Base-by-base conservation (phyloP, 2,329 filamentous ascomycete species). In the Phialemonium atrogriseum region DNA sequence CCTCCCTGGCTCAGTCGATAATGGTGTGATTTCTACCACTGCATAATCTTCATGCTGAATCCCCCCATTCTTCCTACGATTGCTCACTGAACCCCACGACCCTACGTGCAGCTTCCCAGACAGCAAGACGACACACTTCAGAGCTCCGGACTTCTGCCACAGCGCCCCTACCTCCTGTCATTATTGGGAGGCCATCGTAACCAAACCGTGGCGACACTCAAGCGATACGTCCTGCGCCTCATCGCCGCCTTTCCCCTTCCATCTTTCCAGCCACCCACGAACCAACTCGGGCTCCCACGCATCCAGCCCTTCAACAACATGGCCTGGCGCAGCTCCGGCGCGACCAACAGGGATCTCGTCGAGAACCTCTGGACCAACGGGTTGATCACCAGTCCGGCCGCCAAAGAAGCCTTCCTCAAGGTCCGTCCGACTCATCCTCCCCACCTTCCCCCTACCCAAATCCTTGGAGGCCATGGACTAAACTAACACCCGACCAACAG, bases 251-350 rank as follows among this genome's bases (percentile, higher is more conserved):
- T 31, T 15, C 35, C 29, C 5, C 22, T 33, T 13, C 20, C n/a
- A 15, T 11, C 20, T 10, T 12, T 22, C n/a, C 17, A 18, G 1
- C 26, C 25, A 15, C 20, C 15, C 4, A 26, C 10, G 17, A 28
- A 17, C 8, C 12, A 8, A 5, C 16, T 9, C 29, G 13, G 22
- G 11, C 18, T 10, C 13, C 10, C 15, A 29, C 13, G 11, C 21
- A 14, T n/a, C 31, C 4, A 18, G 32, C 13, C 4, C 17, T 11
- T 20, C 27, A 29, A 14, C 46, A 56, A 37, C 37, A 96, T 98
- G 91, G 88, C 89, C 37, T 98, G 91, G 91, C 75, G 77, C 44
- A 86, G 83, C 56, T 83, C 80, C 6, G 89, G 86, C 38, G 60
- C 61, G 5, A 75, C 77, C 17, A 95, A 96, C 55, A 58, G 61